A percentile compares a stretch with the other conserved stretches of the same genome.
These are phyloP conservation scores for Auxenochlorella protothecoides DNA, from an alignment of 139 green algal genomes.

Conservation along the genomic window DNA sequence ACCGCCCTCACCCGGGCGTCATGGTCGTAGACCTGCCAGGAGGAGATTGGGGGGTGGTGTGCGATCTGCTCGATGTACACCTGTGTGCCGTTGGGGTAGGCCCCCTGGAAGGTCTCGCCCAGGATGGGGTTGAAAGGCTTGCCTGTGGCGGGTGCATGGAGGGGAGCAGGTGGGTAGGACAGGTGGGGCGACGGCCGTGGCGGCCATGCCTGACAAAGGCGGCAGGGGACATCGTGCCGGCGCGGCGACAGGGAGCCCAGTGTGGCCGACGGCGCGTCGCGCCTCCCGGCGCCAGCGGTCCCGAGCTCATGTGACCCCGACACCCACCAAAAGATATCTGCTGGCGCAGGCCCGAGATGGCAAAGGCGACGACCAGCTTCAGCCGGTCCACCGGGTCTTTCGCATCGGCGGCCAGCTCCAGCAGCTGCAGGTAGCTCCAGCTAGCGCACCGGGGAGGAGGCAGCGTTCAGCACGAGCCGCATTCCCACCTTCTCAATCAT, in stretches of 20 bases:
- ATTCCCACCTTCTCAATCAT: too few species aligned
- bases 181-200: too few species aligned
- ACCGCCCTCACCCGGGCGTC: slow-evolving; percentile 20
- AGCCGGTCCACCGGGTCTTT: slow-evolving; percentile 37
- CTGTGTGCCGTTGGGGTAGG: slow-evolving; percentile 24
- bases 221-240: too few species aligned
- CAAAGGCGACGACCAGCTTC: slow-evolving; percentile 45
- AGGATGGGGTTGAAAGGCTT: slow-evolving; percentile 68
- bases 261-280: too few species aligned
- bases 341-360: slow-evolving; percentile 36
- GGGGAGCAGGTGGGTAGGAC: too few species aligned
- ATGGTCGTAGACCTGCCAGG: slow-evolving; percentile 43
- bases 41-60: slow-evolving; percentile 53
- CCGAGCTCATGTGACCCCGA: too few species aligned
- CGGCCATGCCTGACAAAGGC: too few species aligned
- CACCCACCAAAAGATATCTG: slow-evolving; percentile 16
- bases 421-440: slow-evolving; percentile 18
- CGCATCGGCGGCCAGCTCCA: slow-evolving; percentile 21
- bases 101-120: slow-evolving; percentile 34
- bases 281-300: too few species aligned
- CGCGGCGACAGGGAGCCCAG: slow-evolving; percentile 10
- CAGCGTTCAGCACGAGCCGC: too few species aligned
- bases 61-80: slow-evolving; percentile 54
- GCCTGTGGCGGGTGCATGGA: slow-evolving; percentile 1
- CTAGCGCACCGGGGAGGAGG: not conserved